phyloP scores from a whole-genome alignment of 306 rosid species.

The Cucurbita maxima region DNA sequence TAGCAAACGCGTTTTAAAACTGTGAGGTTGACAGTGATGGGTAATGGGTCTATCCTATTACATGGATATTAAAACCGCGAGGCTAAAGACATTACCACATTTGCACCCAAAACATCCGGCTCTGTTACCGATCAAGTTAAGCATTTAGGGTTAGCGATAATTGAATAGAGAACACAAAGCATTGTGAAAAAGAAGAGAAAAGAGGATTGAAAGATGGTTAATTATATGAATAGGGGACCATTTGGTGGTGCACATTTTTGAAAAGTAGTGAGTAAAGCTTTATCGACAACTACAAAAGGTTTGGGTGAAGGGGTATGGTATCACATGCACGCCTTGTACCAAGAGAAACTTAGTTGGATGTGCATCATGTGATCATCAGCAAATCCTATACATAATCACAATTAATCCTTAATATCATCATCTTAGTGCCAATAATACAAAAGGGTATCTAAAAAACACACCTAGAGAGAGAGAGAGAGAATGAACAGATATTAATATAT shows the following conservation, averaged over 20 bases:
- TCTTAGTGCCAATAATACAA: neutral
- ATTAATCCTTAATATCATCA: neutral
- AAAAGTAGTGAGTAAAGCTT: slow-evolving; percentile 63
- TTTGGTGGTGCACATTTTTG: slow-evolving; percentile 20
- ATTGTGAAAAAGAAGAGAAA: neutral
- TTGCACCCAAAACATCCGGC: neutral
- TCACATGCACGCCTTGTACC: slow-evolving; percentile 49
- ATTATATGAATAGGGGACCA: slow-evolving; percentile 21
- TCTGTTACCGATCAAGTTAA: neutral
- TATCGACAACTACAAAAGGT: slow-evolving; percentile 69
- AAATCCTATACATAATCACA: neutral
- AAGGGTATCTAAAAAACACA: no score
- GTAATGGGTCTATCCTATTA: no score
- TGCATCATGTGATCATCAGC: slow-evolving; percentile 4
- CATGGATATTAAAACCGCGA: no score
- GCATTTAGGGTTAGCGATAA: neutral
- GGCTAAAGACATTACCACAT: neutral
- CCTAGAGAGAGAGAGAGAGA: neutral
- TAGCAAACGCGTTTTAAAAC: no score
- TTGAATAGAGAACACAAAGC: neutral
- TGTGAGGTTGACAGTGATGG: fast-evolving
- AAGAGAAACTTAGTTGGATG: slow-evolving; percentile 8
- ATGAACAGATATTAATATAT: neutral
- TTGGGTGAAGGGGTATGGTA: slow-evolving; percentile 15
- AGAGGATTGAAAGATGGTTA: neutral